Percentiles rank a stretch among this genome's conserved stretches.
Evolutionary conservation across 2,329 filamentous ascomycete species (phyloP).

Genomic region (Stemphylium beticola): DNA sequence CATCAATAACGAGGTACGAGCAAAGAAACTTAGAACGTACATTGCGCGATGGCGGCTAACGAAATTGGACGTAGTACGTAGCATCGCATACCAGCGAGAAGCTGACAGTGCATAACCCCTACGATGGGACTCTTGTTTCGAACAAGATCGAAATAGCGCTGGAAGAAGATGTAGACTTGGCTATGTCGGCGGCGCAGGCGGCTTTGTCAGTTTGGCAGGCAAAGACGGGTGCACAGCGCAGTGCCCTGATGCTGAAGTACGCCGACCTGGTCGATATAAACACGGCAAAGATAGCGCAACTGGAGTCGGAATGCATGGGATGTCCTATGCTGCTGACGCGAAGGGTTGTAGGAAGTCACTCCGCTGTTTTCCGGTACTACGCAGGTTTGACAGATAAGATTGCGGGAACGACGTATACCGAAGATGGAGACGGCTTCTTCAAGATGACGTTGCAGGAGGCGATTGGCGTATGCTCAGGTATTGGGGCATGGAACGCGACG

Average conservation of each 20-base stretch:
- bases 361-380: neutral
- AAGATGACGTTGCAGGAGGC: conserved; percentile 22
- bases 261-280: conserved; percentile 34
- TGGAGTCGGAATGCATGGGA: conserved; percentile 27
- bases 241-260: conserved; percentile 29
- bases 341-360: conserved; percentile 9
- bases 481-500: conserved; percentile 40
- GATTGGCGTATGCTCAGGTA: conserved; percentile 39
- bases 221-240: conserved; percentile 30
- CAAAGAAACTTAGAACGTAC: neutral
- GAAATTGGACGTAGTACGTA: conserved; percentile 22
- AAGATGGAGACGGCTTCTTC: neutral
- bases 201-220: conserved; percentile 33
- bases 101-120: conserved; percentile 32
- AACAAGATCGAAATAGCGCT: conserved; percentile 32
- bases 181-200: conserved; percentile 31
- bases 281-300: conserved; percentile 11
- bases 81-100: conserved; percentile 29
- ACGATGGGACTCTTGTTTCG: conserved; percentile 31
- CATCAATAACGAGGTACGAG: conserved; percentile 37
- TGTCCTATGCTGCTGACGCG: conserved; percentile 15
- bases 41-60: neutral
- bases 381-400: conserved; percentile 30
- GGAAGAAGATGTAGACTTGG: conserved; percentile 32
- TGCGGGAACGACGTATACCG: conserved; percentile 13